Evolutionary conservation across 257 asterid genomes (phyloP), one percentile per base, ranked within the genome.

Genomic region (Salvia hispanica): DNA sequence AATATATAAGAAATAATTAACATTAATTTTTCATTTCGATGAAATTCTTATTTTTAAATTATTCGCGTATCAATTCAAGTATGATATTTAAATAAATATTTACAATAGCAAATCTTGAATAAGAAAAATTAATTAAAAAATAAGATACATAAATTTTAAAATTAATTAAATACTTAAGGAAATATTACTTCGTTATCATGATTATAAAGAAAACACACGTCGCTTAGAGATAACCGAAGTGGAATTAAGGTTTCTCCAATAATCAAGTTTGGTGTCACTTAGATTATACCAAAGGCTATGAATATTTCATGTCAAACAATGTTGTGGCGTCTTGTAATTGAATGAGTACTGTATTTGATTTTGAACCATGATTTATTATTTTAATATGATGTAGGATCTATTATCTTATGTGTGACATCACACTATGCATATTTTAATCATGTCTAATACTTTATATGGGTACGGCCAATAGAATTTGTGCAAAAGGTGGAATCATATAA

Each of bases 231-330:
- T 28, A 31, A 58, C 58, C 58, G 34, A 67, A 48, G 61, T 36
- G 59, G 33, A 28, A 12, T 25, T 11, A 42, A 16, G 31, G 71
- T 13, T 50, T 39, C 34, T 36, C 31, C 45, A 52, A 52, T 46
- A 72, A 40, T 47, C 3, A 57, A 46, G 54, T 64, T 61, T 69
- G 54, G 56, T 64, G 67, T 9, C 74, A 74, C 75, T 78, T 66
- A 67, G 74, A 34, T 64, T 65, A 18, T 46, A 21, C 72, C 74
- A 74, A 78, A 44, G 74, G 79, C 51, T 78, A 60, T 57, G 28
- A 52, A 63, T 36, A 34, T 64, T 58, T 45, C 71, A 78, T 25
- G 67, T 78, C 72, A 55, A 74, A 72, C 69, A 47, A 16, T 62
- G 77, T 12, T 33, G 61, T 12, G 21, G 61, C 43, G 31, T 31